Evolutionary conservation across 139 green algal genomes (phyloP).

Genomic region (Limnomonas spitsbergensis): DNA sequence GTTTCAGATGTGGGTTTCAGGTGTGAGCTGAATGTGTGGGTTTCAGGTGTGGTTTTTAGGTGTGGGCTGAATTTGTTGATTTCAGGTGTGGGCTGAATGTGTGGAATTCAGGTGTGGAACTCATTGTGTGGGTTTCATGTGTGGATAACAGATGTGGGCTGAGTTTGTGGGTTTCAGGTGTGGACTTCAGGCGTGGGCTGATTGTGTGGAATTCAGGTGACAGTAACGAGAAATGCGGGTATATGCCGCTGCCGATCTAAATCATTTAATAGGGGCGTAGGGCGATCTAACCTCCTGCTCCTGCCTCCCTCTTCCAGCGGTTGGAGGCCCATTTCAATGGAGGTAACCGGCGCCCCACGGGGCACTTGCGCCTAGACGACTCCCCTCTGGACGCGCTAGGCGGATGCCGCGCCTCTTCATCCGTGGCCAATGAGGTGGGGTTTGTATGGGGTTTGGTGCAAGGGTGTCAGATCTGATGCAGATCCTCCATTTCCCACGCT

Average conservation of each 20-base stretch:
- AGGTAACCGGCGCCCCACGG: conserved; percentile 14
- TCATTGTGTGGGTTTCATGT: no score
- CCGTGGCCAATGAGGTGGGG: conserved; percentile 9
- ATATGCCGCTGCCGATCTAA: no score
- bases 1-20: neutral
- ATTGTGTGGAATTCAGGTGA: no score
- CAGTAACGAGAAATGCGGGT: no score
- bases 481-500: neutral
- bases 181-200: no score
- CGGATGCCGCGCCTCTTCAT: conserved; percentile 8
- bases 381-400: conserved; percentile 52
- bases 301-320: no score
- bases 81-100: neutral
- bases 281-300: no score
- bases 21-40: neutral
- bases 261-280: no score
- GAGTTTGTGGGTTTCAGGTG: no score
- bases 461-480: neutral
- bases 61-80: no score
- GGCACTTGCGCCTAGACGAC: conserved; percentile 25
- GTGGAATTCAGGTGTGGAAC: neutral
- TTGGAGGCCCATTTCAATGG: conserved; percentile 53
- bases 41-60: no score
- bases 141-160: no score
- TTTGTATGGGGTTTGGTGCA: neutral